These are phyloP conservation scores for Penicillium malachiteum DNA, from an alignment of 495 filamentous ascomycete species.

Conservation along the genomic window DNA sequence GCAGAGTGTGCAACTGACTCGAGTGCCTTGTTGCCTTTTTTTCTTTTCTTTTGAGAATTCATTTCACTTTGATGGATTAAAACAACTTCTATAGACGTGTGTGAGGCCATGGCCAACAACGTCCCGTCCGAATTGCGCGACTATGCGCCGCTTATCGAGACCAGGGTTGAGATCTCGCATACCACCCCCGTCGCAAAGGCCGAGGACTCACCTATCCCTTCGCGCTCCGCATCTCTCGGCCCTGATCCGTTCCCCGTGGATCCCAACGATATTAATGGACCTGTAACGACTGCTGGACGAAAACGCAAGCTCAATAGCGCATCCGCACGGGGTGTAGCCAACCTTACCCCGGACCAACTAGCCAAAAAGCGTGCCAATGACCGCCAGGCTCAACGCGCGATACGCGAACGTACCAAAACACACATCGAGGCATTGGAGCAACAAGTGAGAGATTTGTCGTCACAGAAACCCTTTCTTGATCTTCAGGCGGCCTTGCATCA, in stretches of 20 bases:
- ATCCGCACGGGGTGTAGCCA: slow-evolving; percentile 68
- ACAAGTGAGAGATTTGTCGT: slow-evolving; percentile 67
- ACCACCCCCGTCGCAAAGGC: slow-evolving; percentile 22
- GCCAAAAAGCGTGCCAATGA: slow-evolving; percentile 85
- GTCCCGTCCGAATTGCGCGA: slow-evolving; percentile 26
- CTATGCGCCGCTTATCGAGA: slow-evolving; percentile 29
- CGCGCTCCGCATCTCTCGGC: slow-evolving; percentile 30
- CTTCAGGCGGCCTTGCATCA: slow-evolving; percentile 66
- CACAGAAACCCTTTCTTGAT: slow-evolving; percentile 76
- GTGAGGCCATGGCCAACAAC: slow-evolving; percentile 44
- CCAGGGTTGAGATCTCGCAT: slow-evolving; percentile 15
- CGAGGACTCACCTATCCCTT: slow-evolving; percentile 34
- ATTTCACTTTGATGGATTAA: slow-evolving; percentile 13
- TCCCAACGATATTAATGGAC: slow-evolving; percentile 12
- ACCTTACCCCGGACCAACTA: slow-evolving; percentile 69
- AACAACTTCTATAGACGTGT: slow-evolving; percentile 19
- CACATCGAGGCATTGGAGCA: slow-evolving; percentile 77
- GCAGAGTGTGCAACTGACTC: background rate
- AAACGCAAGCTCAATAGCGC: slow-evolving; percentile 51
- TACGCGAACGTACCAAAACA: slow-evolving; percentile 76
- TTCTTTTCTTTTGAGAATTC: slow-evolving; percentile 28
- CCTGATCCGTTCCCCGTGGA: slow-evolving; percentile 23
- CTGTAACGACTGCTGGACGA: slow-evolving; percentile 34
- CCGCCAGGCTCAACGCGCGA: slow-evolving; percentile 82
- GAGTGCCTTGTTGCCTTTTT: background rate